Evolutionary conservation across 495 filamentous ascomycete genomes (phyloP), one percentile per base, ranked within the genome.

Genomic region (Penicillium atrosanguineum): DNA sequence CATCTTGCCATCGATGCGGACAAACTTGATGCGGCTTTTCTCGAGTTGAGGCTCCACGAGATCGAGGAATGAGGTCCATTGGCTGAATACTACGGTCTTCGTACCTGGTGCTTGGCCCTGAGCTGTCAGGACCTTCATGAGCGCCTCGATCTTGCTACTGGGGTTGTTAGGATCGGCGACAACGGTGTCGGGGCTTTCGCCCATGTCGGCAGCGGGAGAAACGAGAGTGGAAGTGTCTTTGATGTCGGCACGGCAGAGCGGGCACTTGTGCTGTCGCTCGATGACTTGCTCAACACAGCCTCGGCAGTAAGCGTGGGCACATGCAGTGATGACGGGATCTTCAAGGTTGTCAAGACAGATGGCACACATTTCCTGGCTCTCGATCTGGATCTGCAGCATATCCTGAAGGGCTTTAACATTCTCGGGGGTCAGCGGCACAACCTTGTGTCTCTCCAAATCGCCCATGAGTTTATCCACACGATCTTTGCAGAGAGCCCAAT

Each of bases 21-120:
- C 79, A 69, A 84, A 92, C 16, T 71, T 81, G 63, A 88, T 82
- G 0, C 79, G 78, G 8, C 77, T 72, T 15, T 81, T 74, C 16
- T 77, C 62, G 8, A 97, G 78, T 50, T 94, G 84, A 0, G 79
- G 74, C 61, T 90, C 83, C 38, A 96, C 80, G 47, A 96, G 79
- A 44, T 88, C 79, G 2, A 97, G 78, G 74, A 95, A 96, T 5
- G 83, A 86, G 0, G 92, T 96, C 92, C 92, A 97, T 64, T 96
- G 91, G 11, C 86, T 90, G 75, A 97, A 97, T 31, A 96, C 80
- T 47, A 97, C 84, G 4, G 90, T 88, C 65, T 97, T 97, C 38
- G 83, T 90, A 7, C 73, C 77, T 0, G 83, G 71, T 16, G 87
- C 84, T 55, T 82, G 82, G 9, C 85, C 79, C 39, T 84, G 83